phyloP scores from a whole-genome alignment of 2,329 filamentous ascomycete species.

The Elsinoe fawcettii region DNA sequence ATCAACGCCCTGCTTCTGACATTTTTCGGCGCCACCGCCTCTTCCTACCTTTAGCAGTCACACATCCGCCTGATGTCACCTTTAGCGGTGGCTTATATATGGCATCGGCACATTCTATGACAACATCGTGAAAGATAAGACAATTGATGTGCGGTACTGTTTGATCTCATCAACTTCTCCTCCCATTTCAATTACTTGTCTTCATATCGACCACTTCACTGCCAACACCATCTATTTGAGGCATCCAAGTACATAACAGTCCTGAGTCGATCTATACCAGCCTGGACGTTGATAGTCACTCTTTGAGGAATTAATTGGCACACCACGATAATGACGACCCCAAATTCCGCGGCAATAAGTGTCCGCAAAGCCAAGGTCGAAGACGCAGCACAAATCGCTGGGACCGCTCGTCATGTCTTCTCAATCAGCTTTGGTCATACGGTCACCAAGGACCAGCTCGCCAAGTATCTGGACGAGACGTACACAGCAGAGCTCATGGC shows the following conservation, averaged over 20 bases:
- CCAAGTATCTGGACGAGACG: conserved; percentile 32
- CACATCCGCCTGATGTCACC: not conserved
- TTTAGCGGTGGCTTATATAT: not conserved
- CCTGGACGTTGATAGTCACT: too few species aligned
- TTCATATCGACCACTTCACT: not conserved
- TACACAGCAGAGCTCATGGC: conserved; percentile 29
- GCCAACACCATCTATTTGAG: too few species aligned
- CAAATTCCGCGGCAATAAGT: not conserved
- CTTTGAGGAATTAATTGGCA: too few species aligned
- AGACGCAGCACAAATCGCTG: conserved; percentile 29
- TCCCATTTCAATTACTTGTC: too few species aligned
- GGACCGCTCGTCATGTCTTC: conserved; percentile 29
- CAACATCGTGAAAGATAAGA: not conserved
- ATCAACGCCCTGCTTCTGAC: not conserved
- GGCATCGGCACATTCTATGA: not conserved
- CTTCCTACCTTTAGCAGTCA: not conserved
- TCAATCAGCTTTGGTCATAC: conserved; percentile 37
- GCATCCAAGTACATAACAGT: too few species aligned
- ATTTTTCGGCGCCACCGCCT: not conserved
- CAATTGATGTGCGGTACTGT: not conserved
- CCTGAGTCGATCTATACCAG: too few species aligned
- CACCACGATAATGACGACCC: too few species aligned
- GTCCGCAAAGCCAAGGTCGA: conserved; percentile 25
- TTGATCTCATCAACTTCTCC: too few species aligned
- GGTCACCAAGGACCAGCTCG: conserved; percentile 32